phyloP scores from a whole-genome alignment of 768 basidiomycete species.

The Cyclocybe aegerita region DNA sequence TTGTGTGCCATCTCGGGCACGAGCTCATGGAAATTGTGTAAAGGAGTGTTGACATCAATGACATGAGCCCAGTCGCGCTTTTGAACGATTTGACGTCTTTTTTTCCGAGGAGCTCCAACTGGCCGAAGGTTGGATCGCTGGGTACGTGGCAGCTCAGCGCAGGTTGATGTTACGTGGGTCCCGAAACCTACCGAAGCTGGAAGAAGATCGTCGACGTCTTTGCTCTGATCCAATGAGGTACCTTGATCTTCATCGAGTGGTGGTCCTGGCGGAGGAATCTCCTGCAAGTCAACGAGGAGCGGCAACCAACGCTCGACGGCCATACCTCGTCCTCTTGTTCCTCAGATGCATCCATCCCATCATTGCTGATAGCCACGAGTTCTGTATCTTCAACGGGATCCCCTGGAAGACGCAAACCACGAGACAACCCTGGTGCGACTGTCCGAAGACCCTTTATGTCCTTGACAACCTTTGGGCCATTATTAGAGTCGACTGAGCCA shows the following conservation, averaged over 20 bases:
- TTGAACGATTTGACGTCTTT: slow-evolving; percentile 47
- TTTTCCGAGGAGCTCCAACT: slow-evolving; percentile 37
- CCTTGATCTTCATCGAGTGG: slow-evolving; percentile 16
- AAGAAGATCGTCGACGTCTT: slow-evolving; percentile 70
- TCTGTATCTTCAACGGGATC: slow-evolving; percentile 51
- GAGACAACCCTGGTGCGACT: slow-evolving; percentile 78
- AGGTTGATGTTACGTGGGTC: background rate
- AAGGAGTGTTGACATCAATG: slow-evolving; percentile 88
- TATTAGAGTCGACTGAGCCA: slow-evolving; percentile 33
- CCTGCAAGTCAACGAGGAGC: background rate
- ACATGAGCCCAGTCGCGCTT: slow-evolving; percentile 99
- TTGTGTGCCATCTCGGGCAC: slow-evolving; percentile 97
- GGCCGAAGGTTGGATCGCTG: slow-evolving; percentile 64
- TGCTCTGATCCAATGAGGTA: slow-evolving; percentile 7
- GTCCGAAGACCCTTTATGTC: slow-evolving; percentile 54
- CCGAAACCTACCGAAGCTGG: slow-evolving; percentile 46
- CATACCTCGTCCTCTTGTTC: slow-evolving; percentile 15
- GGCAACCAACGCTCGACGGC: background rate
- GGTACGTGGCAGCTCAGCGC: background rate
- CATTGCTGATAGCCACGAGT: slow-evolving; percentile 31
- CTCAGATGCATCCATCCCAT: slow-evolving; percentile 21
- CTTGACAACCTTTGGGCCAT: slow-evolving; percentile 25
- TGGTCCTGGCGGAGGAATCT: slow-evolving; percentile 3
- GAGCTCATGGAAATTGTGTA: slow-evolving; percentile 86
- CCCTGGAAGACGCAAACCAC: slow-evolving; percentile 73